Base-by-base conservation (phyloP, 345 rosid species). In the Acer campestre region DNA sequence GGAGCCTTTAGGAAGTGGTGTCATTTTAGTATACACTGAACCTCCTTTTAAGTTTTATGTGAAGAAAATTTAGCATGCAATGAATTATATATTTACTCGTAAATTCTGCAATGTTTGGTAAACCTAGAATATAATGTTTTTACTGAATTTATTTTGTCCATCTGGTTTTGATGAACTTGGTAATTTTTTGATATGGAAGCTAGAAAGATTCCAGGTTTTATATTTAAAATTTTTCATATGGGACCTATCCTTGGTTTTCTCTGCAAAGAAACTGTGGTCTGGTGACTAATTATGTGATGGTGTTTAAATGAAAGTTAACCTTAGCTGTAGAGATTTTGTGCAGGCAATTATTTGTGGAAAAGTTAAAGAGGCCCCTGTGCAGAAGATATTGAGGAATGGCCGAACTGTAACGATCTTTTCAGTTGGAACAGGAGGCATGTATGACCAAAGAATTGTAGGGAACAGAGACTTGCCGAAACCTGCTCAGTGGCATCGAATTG, bases 401-500 rank as follows among this genome's bases (percentile, higher is more conserved):
- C 72, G 87, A 76, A 96, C 93, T 27, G 86, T 96, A n/a, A 94
- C 99, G 4, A 88, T 91, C 73, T 94, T 96, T 78, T 91, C 98
- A 0, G 91, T 96, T 40, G 98, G 99, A 81, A 96, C 98, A 8
- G 99, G 97, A 0, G 99, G 98, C 20, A 82, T 96, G 92, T 88
- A 82, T 89, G 99, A 96, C 84, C 98, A 92, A 79, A 92, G 98
- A 83, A 82, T 82, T 74, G 59, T 76, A 12, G 86, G 88, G 64
- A 81, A 82, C 2, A 87, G 74, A 27, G 86, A 90, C 79, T 75
- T 86, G 79, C 97, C 97, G 1, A 90, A 83, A 81, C 98, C 98
- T 78, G 94, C 89, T 77, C 99, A 94, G 76, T 94, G 99, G 99
- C 99, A 94, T 85, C 89, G 99, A 82, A 85, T 94, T 78, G 98